Percentiles rank a stretch among this genome's conserved stretches.
Conservation (phyloP, 2,329 filamentous ascomycete genomes). For the Ascocoryne sarcoides region DNA sequence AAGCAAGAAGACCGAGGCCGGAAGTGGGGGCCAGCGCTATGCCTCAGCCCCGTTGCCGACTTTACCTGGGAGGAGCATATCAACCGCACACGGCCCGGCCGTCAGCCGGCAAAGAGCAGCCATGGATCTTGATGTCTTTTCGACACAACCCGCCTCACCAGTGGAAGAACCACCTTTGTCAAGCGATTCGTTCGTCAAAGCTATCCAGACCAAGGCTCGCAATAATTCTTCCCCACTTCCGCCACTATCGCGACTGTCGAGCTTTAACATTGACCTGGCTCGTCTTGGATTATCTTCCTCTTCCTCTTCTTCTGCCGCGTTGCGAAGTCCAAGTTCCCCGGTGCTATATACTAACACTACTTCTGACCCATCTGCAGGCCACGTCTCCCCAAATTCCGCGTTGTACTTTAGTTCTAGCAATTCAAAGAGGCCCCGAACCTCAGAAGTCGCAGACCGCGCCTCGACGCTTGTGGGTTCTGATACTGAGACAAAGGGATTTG, state of each 20-base stretch:
- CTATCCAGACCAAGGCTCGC: constrained; percentile 22
- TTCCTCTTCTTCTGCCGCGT: constrained; percentile 20
- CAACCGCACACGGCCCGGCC: constrained; percentile 7
- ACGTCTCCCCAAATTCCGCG: constrained; percentile 32
- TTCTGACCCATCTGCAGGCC: constrained; percentile 33
- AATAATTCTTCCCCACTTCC: constrained; percentile 48
- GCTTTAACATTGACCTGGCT: constrained; percentile 45
- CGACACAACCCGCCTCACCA: constrained; percentile 10
- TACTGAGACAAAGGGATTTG: constrained; percentile 53
- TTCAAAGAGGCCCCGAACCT: constrained; percentile 16
- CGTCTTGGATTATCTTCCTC: constrained; percentile 37
- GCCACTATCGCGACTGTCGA: constrained; percentile 44
- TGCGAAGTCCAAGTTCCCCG: constrained; percentile 22
- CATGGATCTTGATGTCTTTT: not conserved
- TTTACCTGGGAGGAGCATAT: constrained; percentile 20
- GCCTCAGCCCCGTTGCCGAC: constrained; percentile 42
- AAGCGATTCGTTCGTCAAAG: constrained; percentile 19
- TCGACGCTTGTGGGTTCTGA: constrained; percentile 65
- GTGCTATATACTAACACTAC: constrained; percentile 23
- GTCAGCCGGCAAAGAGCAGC: not conserved
- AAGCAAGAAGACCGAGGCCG: constrained; percentile 40
- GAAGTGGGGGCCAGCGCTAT: constrained; percentile 39
- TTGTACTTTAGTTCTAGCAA: constrained; percentile 16
- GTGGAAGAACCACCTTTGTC: constrained; percentile 14
- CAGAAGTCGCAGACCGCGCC: constrained; percentile 30